Conservation (phyloP, 768 basidiomycete species). For the Psilocybe cubensis region DNA sequence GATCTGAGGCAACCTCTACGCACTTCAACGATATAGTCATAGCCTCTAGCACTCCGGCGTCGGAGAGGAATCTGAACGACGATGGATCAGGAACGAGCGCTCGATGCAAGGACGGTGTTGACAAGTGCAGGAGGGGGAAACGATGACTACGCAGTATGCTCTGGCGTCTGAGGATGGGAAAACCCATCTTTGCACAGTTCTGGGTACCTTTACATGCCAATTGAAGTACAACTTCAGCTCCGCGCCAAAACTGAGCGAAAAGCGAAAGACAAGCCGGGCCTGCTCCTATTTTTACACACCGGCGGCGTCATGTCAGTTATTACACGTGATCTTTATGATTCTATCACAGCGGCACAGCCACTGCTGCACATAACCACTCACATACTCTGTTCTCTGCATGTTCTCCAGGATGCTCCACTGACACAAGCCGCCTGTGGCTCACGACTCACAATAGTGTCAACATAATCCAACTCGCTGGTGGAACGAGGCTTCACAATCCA, state of each 20-base stretch:
- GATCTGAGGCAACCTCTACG: background rate
- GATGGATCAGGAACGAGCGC: background rate
- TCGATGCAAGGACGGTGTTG: background rate
- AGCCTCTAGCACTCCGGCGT: background rate
- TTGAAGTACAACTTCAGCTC: constrained; percentile 29
- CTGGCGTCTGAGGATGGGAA: constrained; percentile 14
- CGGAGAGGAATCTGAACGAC: background rate
- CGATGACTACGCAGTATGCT: background rate
- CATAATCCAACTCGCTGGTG: no score
- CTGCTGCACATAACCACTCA: no score
- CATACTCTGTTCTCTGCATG: no score
- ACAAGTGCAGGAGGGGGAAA: background rate
- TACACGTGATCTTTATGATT: background rate
- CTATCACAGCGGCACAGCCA: no score
- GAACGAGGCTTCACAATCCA: no score
- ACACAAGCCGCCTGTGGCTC: no score
- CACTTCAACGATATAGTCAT: constrained; percentile 8
- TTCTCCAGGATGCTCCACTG: no score
- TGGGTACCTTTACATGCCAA: constrained; percentile 14
- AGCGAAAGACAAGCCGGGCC: constrained; percentile 12
- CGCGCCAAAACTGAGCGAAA: constrained; percentile 24
- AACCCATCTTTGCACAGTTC: constrained; percentile 15
- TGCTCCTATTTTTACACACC: constrained; percentile 1
- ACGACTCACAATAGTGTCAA: no score
- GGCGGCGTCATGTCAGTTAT: background rate